A percentile compares a stretch with the other conserved stretches of the same genome.
Evolutionary conservation across 495 filamentous ascomycete genomes (phyloP).

Genomic region (Penicillium angulare): DNA sequence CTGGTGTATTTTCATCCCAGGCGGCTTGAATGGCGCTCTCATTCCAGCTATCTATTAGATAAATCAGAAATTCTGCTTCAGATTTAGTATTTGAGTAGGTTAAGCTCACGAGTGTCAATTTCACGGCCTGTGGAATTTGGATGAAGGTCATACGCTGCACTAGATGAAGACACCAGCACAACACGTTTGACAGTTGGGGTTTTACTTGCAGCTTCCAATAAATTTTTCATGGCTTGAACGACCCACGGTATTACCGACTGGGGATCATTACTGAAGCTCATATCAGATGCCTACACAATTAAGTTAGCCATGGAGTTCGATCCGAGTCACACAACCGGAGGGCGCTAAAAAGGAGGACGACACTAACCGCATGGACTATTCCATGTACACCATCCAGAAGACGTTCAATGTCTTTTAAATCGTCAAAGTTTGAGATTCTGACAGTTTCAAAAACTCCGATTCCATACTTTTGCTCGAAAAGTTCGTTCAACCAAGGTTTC

Average conservation of each 20-base stretch:
- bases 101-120: background rate
- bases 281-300: background rate
- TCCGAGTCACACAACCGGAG: too few relatives aligned
- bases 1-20: constrained; percentile 24
- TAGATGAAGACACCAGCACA: constrained; percentile 53
- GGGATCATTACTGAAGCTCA: constrained; percentile 25
- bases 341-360: too few relatives aligned
- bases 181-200: constrained; percentile 46
- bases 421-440: background rate
- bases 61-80: background rate
- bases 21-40: constrained; percentile 39
- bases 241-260: constrained; percentile 40
- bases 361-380: background rate
- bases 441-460: constrained; percentile 33
- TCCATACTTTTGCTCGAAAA: constrained; percentile 43
- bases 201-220: constrained; percentile 44
- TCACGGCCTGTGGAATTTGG: constrained; percentile 13
- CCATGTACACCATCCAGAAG: background rate
- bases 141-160: constrained; percentile 31
- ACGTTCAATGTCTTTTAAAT: background rate
- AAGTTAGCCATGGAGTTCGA: background rate
- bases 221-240: constrained; percentile 35
- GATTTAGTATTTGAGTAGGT: too few relatives aligned
- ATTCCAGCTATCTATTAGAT: constrained; percentile 50
- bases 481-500: constrained; percentile 42